These are phyloP conservation scores for Teratosphaeria viscida DNA, from an alignment of 2,329 filamentous ascomycete species.

Conservation along the genomic window DNA sequence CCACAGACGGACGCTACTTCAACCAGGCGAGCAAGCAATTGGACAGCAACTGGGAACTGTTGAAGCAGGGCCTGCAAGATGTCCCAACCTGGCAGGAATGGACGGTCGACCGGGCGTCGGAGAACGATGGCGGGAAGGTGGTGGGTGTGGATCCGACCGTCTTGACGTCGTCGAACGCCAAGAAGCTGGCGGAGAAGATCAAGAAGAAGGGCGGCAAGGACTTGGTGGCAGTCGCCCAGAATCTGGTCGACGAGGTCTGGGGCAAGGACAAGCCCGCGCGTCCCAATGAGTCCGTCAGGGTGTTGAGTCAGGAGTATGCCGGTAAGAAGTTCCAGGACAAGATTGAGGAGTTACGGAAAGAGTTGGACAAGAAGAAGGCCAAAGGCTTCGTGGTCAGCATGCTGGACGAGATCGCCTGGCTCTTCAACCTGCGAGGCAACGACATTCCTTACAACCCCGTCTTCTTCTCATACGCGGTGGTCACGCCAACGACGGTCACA, in stretches of 20 bases:
- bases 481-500: conserved; percentile 65
- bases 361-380: conserved; percentile 80
- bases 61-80: conserved; percentile 89
- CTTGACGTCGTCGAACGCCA: conserved; percentile 60
- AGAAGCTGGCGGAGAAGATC: conserved; percentile 75
- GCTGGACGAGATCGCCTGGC: conserved; percentile 94
- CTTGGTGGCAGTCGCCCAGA: conserved; percentile 64
- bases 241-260: conserved; percentile 91
- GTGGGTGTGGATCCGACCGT: conserved; percentile 88
- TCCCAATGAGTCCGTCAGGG: conserved; percentile 64
- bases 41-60: conserved; percentile 77
- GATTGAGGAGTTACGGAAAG: conserved; percentile 76
- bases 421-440: conserved; percentile 92
- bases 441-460: conserved; percentile 98
- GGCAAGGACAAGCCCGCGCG: conserved; percentile 58
- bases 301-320: conserved; percentile 61
- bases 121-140: conserved; percentile 55
- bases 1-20: conserved; percentile 95
- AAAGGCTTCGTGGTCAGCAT: conserved; percentile 83
- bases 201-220: conserved; percentile 74
- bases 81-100: conserved; percentile 98
- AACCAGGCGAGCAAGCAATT: conserved; percentile 90
- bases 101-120: conserved; percentile 59
- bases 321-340: conserved; percentile 79
- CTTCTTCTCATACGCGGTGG: conserved; percentile 90